Conservation (phyloP, 1,284 basidiomycete species). For the Ceratobasidium sp. region DNA sequence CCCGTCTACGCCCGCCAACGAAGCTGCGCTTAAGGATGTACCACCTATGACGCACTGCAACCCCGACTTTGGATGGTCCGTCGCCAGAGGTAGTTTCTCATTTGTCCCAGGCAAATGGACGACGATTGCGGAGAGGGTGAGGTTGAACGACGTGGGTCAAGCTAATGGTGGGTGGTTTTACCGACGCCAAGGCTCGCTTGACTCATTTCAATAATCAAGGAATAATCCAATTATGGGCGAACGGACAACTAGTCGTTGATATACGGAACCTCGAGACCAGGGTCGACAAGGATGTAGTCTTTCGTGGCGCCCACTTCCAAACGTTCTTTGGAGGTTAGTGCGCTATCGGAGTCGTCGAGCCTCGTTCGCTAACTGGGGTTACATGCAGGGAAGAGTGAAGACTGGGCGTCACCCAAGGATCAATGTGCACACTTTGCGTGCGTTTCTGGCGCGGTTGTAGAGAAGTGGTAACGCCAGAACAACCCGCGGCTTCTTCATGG, state of each 20-base stretch:
- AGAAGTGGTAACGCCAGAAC: not conserved
- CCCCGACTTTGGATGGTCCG: constrained; percentile 67
- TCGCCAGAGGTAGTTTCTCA: constrained; percentile 65
- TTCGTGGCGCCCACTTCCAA: constrained; percentile 72
- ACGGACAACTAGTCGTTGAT: constrained; percentile 63
- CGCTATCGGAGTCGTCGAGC: not conserved
- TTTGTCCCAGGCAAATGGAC: constrained; percentile 65
- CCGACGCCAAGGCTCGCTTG: not conserved
- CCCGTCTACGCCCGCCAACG: constrained; percentile 60
- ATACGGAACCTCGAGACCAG: constrained; percentile 60
- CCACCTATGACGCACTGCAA: constrained; percentile 64
- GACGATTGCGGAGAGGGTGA: constrained; percentile 68
- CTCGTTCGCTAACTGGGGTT: not conserved
- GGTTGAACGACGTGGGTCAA: constrained; percentile 64
- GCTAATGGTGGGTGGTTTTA: constrained; percentile 48
- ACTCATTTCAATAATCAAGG: constrained; percentile 53
- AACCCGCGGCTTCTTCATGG: too few species aligned
- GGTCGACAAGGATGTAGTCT: constrained; percentile 54
- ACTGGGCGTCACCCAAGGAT: constrained; percentile 72
- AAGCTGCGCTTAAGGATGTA: constrained; percentile 58
- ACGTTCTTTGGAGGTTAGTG: constrained; percentile 77
- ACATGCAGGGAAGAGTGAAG: constrained; percentile 59
- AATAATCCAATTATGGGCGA: constrained; percentile 66
- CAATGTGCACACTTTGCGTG: constrained; percentile 74
- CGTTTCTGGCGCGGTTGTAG: constrained; percentile 56